These are phyloP conservation scores for Thalassiosira mediterranea DNA, from an alignment of 352 stramenopile genomes.

Conservation along the genomic window DNA sequence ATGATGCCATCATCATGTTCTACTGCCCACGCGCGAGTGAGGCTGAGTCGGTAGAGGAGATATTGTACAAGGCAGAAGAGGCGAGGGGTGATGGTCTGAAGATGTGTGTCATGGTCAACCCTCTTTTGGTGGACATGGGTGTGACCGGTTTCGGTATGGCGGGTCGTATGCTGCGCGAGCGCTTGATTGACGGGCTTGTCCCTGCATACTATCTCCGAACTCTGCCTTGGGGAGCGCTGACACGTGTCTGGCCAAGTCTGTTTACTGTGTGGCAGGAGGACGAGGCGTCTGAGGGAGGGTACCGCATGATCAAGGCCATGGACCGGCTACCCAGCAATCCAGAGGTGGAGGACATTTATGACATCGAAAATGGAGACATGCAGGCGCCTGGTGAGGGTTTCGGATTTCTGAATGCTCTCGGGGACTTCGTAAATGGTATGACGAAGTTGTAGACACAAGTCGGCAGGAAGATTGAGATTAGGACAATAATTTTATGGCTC, in stretches of 20 bases:
- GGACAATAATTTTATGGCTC: too few species aligned
- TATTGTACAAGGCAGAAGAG: slow-evolving; percentile 57
- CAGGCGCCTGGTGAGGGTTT: slow-evolving; percentile 42
- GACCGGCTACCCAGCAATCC: slow-evolving; percentile 74
- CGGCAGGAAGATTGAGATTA: too few species aligned
- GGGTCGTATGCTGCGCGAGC: slow-evolving; percentile 72
- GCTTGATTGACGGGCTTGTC: slow-evolving; percentile 74
- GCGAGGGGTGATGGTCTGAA: slow-evolving; percentile 36
- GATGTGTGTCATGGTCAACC: slow-evolving; percentile 85
- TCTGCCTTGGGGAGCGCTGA: slow-evolving; percentile 73
- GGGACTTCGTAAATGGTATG: slow-evolving; percentile 84
- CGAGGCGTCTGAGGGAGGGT: slow-evolving; percentile 64
- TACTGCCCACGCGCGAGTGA: slow-evolving; percentile 82
- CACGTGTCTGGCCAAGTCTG: slow-evolving; percentile 54
- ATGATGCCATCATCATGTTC: slow-evolving; percentile 74
- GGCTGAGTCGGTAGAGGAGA: slow-evolving; percentile 66
- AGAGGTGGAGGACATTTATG: slow-evolving; percentile 83
- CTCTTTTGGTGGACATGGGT: slow-evolving; percentile 86
- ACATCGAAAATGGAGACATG: slow-evolving; percentile 69
- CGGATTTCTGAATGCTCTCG: slow-evolving; percentile 70
- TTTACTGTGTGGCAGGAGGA: slow-evolving; percentile 81
- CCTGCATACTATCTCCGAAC: slow-evolving; percentile 80
- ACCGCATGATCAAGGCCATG: slow-evolving; percentile 72
- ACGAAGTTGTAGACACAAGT: slow-evolving; percentile 76
- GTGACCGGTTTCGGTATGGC: slow-evolving; percentile 87